Evolutionary conservation across 129 eudicot species (phyloP), one percentile per base, ranked within the genome.

Genomic region (Ambrosia artemisiifolia): DNA sequence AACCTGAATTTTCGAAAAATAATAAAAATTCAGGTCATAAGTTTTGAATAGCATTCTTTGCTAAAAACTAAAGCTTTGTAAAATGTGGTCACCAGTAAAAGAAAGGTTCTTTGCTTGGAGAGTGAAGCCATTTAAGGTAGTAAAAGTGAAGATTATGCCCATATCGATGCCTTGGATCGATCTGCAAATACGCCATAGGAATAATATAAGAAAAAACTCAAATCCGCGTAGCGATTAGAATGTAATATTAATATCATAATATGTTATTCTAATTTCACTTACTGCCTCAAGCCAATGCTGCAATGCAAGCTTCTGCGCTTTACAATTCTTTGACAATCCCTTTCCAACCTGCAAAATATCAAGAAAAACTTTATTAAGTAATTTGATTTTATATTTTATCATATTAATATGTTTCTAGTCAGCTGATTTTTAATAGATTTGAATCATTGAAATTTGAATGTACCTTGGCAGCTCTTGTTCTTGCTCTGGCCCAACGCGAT

Each of bases 231-330:
- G 42, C 16, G 1, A 4, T 7, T 34, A 51, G 11, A 9, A 59
- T 34, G 67, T 34, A 48, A 30, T 24, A 59, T 0, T 18, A 50
- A 3, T 62, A 75, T 14, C 3, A 30, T 11, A 62, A 33, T 59
- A n/a, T 4, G 16, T 16, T 12, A 13, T 67, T 57, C 49, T n/a
- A 44, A 4, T 2, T 24, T 42, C 24, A 81, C 97, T 83, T 78
- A 95, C 99, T 8, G 97, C 99, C 62, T 95, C 99, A 3, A 95
- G 91, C 99, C 99, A 95, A 47, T 95, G 99, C 74, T 91, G 97
- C 42, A 95, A 78, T 69, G 97, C 96, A 42, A 95, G 91, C 84
- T 95, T 95, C 63, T 80, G 97, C 12, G 97, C 99, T 82, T 86
- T 95, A 11, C 81, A 76, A 75, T 91, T 88, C 76, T 95, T 82